phyloP scores from a whole-genome alignment of 2,329 filamentous ascomycete genomes.

The Monilinia fructicola region DNA sequence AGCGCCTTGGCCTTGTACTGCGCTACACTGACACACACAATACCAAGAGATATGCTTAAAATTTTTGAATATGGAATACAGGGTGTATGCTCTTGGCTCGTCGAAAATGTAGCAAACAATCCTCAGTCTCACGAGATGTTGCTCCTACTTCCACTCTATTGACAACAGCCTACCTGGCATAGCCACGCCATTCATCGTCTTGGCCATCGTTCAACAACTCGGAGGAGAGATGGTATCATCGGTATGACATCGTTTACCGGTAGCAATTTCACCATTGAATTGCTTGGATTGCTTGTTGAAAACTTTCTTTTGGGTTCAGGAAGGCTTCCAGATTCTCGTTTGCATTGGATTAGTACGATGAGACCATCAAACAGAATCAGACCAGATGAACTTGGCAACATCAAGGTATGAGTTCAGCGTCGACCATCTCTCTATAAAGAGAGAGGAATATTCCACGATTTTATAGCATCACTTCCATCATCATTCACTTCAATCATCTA shows the following conservation, averaged over 20 bases:
- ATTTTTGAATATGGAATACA: neutral
- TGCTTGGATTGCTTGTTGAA: neutral
- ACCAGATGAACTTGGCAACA: constrained; percentile 10
- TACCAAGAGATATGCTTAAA: constrained; percentile 3
- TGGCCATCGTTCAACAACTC: neutral
- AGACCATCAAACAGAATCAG: neutral
- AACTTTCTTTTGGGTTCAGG: neutral
- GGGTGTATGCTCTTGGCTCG: neutral
- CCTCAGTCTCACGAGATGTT: neutral
- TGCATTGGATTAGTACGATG: neutral
- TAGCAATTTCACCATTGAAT: neutral
- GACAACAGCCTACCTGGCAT: too few species aligned
- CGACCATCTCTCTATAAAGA: constrained; percentile 15
- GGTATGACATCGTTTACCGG: neutral
- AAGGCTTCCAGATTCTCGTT: constrained; percentile 6
- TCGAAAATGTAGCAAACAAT: neutral
- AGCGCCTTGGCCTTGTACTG: neutral
- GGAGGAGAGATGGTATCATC: neutral
- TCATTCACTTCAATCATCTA: neutral
- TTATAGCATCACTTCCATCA: neutral
- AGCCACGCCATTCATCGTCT: neutral
- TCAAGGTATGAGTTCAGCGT: neutral
- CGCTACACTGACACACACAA: neutral
- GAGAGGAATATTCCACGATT: neutral
- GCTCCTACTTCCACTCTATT: neutral